Evolutionary conservation across 306 rosid species (phyloP).

Genomic region (Prunus mira): DNA sequence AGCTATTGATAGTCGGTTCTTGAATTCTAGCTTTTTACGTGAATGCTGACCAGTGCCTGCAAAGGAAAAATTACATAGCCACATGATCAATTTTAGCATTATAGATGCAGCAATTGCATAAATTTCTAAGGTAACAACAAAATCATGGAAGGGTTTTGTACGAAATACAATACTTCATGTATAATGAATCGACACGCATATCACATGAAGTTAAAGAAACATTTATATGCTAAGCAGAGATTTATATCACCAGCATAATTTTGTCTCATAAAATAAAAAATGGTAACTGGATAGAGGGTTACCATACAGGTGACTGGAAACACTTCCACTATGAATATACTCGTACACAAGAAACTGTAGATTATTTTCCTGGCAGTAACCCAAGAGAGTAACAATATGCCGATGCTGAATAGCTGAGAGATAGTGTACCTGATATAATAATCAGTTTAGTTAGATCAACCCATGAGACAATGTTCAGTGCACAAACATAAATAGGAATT

Average conservation of each 20-base stretch:
- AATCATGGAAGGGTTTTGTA: not conserved
- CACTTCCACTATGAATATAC: constrained; percentile 83
- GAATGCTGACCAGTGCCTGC: constrained; percentile 62
- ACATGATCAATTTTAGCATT: constrained; percentile 21
- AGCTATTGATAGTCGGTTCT: constrained; percentile 83
- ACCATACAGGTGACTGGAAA: constrained; percentile 92
- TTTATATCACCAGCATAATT: not conserved
- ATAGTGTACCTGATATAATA: constrained; percentile 64
- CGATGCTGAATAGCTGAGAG: constrained; percentile 76
- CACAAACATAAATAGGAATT: not conserved
- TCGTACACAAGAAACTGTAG: constrained; percentile 85
- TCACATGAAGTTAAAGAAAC: not conserved
- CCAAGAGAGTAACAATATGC: constrained; percentile 79
- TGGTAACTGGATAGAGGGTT: constrained; percentile 41
- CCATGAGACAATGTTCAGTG: constrained; percentile 17
- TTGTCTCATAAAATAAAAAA: not conserved
- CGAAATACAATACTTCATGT: constrained; percentile 3
- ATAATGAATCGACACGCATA: constrained; percentile 5
- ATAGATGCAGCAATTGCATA: not conserved
- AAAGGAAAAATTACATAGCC: constrained; percentile 6
- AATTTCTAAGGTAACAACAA: constrained; percentile 10
- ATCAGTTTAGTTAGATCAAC: constrained; percentile 35
- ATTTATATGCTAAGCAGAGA: not conserved
- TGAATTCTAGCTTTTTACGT: constrained; percentile 80
- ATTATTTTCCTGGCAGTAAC: constrained; percentile 90